Base-by-base conservation (phyloP, 768 basidiomycete species). In the Suillus discolor region DNA sequence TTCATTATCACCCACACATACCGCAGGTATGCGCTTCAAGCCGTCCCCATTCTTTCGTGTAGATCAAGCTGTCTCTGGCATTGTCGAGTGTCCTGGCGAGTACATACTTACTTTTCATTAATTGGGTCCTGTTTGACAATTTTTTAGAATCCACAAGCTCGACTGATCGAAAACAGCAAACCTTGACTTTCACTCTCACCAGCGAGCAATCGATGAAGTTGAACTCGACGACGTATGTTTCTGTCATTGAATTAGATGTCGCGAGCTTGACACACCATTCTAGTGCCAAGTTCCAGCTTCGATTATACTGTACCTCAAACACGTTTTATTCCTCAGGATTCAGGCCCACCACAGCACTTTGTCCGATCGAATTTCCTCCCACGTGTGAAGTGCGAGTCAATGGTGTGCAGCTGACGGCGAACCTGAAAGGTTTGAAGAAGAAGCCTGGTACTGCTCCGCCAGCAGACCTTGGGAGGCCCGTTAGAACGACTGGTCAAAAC, bases 371-470 rank as follows among this genome's bases (percentile, higher is more conserved):
- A 81, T 97, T 97, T 70, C 95, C 95, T 28, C 88, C 90, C 9
- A 92, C 92, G 11, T 95, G 92, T 73, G 95, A 97, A 85, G 90
- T 96, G 61, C 90, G 93, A 72, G 87, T 96, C 45, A 97, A 97
- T 76, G 83, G 79, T 63, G 81, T 81, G 3, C 82, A 86, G 62
- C 79, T 97, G 38, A 80, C 80, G 23, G 93, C 90, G 44, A 96
- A 90, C 75, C 76, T 95, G 68, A 94, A 94, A 75, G 96, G 96
- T 6, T 79, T 97, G 74, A 97, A 97, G 84, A 97, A 97, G 82
- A 96, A 93, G 71, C 91, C 94, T 36, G 95, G 95, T 4, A 96
- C 93, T 51, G 93, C 94, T 1, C 94, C 95, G n/a, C 95, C 95
- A 7, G 89, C 94, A 2, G 90, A 95, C 74, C 75, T 88, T 62